A percentile compares a stretch with the other conserved stretches of the same genome.
These are phyloP conservation scores for Citrus glauca DNA, from an alignment of 345 rosid genomes.

Conservation along the genomic window DNA sequence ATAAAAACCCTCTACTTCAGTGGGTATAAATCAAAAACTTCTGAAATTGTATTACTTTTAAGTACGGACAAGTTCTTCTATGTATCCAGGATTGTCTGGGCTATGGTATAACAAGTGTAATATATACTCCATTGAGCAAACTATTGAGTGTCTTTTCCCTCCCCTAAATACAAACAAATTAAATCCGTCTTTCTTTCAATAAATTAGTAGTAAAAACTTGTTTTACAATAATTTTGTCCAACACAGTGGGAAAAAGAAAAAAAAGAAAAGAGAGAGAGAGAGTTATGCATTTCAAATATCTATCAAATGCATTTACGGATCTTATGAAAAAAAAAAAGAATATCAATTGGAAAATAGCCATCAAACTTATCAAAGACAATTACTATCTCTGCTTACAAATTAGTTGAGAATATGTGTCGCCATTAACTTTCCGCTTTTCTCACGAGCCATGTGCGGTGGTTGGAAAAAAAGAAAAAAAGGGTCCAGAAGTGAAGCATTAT, in stretches of 20 bases:
- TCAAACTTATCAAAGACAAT: neutral
- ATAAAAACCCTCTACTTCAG: neutral
- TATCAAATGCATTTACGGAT: neutral
- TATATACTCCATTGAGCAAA: too few species aligned
- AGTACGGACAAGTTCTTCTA: neutral
- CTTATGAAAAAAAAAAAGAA: too few species aligned
- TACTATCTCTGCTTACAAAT: neutral
- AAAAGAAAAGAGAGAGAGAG: too few species aligned
- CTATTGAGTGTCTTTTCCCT: too few species aligned
- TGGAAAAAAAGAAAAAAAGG: neutral
- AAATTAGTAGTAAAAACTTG: too few species aligned
- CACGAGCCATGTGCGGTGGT: slow-evolving; percentile 44
- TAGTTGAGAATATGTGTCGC: slow-evolving; percentile 15
- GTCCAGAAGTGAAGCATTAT: slow-evolving; percentile 15
- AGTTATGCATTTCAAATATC: too few species aligned
- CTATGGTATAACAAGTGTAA: too few species aligned
- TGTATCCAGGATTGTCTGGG: neutral
- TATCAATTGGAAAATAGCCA: neutral
- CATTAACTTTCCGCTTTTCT: slow-evolving; percentile 16
- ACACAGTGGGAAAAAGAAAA: too few species aligned
- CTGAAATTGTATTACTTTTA: neutral
- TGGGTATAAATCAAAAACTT: neutral
- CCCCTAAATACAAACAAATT: too few species aligned
- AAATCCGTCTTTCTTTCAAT: too few species aligned
- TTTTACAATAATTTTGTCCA: too few species aligned